Base-by-base conservation (phyloP, 257 asterid species). In the Buddleja alternifolia region DNA sequence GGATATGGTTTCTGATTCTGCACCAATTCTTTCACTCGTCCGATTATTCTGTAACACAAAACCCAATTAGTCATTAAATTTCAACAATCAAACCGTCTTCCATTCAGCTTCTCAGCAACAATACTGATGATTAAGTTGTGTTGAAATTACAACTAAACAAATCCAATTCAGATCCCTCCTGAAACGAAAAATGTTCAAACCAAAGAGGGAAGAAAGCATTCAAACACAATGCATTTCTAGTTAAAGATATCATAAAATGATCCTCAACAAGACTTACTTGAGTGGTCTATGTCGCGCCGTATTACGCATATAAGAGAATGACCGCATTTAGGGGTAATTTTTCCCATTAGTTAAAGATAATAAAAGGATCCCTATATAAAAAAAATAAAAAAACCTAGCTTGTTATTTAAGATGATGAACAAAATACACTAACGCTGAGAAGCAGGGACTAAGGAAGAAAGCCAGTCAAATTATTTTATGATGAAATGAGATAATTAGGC, bases 1-100 rank as follows among this genome's bases (percentile, higher is more conserved):
- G 66, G 93, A 77, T 57, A 88, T 73, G 69, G 81, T 47, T 72
- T 83, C 69, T 51, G 93, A 80, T 63, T 83, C 85, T 69, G 68
- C 75, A 44, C 72, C 77, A 23, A 81, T 74, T 40, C 62, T 83
- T 66, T 84, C 83, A 69, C 69, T 75, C 12, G 45, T 76, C 63
- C 65, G 81, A 46, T 77, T 77, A 78, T 80, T 80, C 96, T 90
- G 89, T 37, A 78, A 50, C 50, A 73, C 4, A 60, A 24, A 80
- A 39, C 40, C 37, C 20, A 70, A 54, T 68, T 46, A 71, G 75
- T 41, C 64, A 71, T 50, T 10, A 37, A 51, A 55, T 48, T 46
- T 46, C 39, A 39, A 45, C 54, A 40, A 10, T 25, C 47, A 62
- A 53, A 24, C 39, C 15, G 59, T 17, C 56, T 56, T 53, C 20